These are phyloP conservation scores for Kurtzmaniella quercitrusa DNA, from an alignment of 1,139 yeast genomes.

Conservation along the genomic window DNA sequence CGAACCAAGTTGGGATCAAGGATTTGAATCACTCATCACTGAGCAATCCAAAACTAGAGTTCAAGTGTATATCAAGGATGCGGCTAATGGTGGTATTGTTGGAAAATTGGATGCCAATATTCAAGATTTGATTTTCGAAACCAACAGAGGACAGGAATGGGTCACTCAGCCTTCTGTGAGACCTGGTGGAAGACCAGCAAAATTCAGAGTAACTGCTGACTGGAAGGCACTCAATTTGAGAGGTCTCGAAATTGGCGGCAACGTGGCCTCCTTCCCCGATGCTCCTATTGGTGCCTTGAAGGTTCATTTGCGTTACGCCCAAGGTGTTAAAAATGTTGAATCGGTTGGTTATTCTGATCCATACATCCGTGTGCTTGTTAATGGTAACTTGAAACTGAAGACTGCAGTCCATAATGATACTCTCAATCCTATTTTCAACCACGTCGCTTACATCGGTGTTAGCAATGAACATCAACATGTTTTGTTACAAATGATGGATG, in stretches of 20 bases:
- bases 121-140: constrained; percentile 50
- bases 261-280: constrained; percentile 38
- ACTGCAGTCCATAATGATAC: constrained; percentile 57
- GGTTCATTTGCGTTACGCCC: constrained; percentile 53
- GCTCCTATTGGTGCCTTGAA: constrained; percentile 67
- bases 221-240: constrained; percentile 73
- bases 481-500: constrained; percentile 59
- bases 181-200: constrained; percentile 38
- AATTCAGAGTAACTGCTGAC: constrained; percentile 47
- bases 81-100: constrained; percentile 43
- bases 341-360: constrained; percentile 73
- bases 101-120: constrained; percentile 54
- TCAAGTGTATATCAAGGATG: constrained; percentile 56
- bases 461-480: constrained; percentile 59
- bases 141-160: constrained; percentile 51
- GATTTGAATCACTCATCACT: constrained; percentile 56
- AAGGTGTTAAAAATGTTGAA: constrained; percentile 56
- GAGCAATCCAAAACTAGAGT: constrained; percentile 55
- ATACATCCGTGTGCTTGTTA: constrained; percentile 53
- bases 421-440: constrained; percentile 53
- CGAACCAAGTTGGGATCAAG: constrained; percentile 69
- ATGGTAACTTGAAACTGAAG: constrained; percentile 54
- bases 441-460: constrained; percentile 60
- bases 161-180: constrained; percentile 40
- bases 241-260: constrained; percentile 29